A percentile compares a stretch with the other conserved stretches of the same genome.
These are phyloP conservation scores for Colletotrichum shisoi DNA, from an alignment of 2,329 filamentous ascomycete genomes.

Conservation along the genomic window DNA sequence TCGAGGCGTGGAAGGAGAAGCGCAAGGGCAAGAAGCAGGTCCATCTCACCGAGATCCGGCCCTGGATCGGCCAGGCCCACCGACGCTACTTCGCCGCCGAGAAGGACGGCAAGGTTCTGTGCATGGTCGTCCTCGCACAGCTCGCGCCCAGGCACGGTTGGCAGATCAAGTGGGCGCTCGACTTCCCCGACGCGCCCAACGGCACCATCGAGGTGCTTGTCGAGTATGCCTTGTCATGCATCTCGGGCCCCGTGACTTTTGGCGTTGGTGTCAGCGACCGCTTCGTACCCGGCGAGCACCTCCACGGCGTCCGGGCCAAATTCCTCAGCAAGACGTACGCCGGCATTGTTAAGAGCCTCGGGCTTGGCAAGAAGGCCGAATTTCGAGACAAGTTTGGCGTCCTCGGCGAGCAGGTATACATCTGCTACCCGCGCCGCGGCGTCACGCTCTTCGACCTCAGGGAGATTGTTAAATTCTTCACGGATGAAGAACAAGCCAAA, in stretches of 20 bases:
- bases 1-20: constrained; percentile 79
- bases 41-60: constrained; percentile 86
- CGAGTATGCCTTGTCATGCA: constrained; percentile 67
- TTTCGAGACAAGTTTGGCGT: constrained; percentile 92
- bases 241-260: constrained; percentile 75
- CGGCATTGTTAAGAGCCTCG: constrained; percentile 81
- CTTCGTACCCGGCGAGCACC: constrained; percentile 80
- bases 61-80: constrained; percentile 85
- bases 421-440: constrained; percentile 87
- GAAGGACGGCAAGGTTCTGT: constrained; percentile 75
- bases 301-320: constrained; percentile 80
- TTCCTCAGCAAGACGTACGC: constrained; percentile 85
- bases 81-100: constrained; percentile 85
- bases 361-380: constrained; percentile 82
- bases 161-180: constrained; percentile 95
- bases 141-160: constrained; percentile 83
- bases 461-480: constrained; percentile 90
- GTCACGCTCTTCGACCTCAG: constrained; percentile 81
- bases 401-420: constrained; percentile 82
- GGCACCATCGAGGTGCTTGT: constrained; percentile 88
- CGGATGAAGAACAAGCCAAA: constrained; percentile 62
- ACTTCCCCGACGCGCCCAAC: constrained; percentile 86
- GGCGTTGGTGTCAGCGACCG: constrained; percentile 80
- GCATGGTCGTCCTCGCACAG: constrained; percentile 83
- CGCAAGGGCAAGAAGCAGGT: constrained; percentile 84